These are phyloP conservation scores for Umbelopsis sp. DNA, from an alignment of 192 early-diverging fungal species.

Conservation along the genomic window DNA sequence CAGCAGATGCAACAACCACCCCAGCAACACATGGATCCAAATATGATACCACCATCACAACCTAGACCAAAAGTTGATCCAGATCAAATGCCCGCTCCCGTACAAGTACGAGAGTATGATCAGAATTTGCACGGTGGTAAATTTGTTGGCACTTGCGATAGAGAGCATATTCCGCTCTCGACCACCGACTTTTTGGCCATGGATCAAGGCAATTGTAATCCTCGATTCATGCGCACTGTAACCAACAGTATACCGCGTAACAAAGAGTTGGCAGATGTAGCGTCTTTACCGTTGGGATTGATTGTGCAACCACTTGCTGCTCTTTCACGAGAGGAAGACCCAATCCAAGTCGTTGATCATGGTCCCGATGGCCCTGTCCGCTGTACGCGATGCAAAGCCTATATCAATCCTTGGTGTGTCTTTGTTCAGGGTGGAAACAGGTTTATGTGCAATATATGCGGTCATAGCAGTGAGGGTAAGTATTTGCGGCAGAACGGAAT, in stretches of 20 bases:
- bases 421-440: conserved; percentile 91
- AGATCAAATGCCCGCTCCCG: conserved; percentile 91
- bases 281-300: conserved; percentile 84
- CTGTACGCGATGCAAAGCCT: conserved; percentile 91
- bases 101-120: conserved; percentile 84
- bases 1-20: conserved; percentile 29
- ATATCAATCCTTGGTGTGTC: conserved; percentile 88
- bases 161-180: conserved; percentile 76
- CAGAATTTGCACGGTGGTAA: conserved; percentile 68
- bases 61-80: conserved; percentile 84
- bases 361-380: conserved; percentile 89
- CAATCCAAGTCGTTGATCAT: conserved; percentile 86
- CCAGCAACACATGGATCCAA: conserved; percentile 37
- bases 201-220: conserved; percentile 94
- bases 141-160: conserved; percentile 75
- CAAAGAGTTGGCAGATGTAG: conserved; percentile 78
- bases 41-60: conserved; percentile 36
- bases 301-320: conserved; percentile 93
- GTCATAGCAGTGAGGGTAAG: conserved; percentile 78
- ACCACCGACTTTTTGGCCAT: conserved; percentile 81
- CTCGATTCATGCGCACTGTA: conserved; percentile 89
- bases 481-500: background rate
- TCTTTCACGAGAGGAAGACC: conserved; percentile 82
- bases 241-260: conserved; percentile 87
- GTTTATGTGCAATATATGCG: conserved; percentile 94